Evolutionary conservation across 2,329 filamentous ascomycete genomes (phyloP).

Genomic region (Penicillium janthinellum): DNA sequence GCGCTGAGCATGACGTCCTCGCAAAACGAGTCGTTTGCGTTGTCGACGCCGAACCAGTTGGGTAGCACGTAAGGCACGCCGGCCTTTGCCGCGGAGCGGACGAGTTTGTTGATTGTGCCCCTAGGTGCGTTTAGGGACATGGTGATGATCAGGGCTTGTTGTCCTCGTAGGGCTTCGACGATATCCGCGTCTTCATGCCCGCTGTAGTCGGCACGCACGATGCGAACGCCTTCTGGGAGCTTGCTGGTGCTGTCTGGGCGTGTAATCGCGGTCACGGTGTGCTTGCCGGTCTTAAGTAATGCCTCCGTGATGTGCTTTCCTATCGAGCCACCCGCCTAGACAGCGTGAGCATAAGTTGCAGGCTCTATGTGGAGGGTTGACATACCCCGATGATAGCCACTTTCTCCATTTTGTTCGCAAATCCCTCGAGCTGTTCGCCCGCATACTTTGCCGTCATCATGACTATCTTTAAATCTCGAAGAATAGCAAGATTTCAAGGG

Average conservation of each 20-base stretch:
- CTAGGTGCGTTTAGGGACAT: neutral
- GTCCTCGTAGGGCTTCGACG: conserved; percentile 8
- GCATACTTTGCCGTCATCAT: conserved; percentile 2
- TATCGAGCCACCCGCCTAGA: conserved; percentile 7
- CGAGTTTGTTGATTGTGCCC: conserved; percentile 7
- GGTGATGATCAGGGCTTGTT: conserved; percentile 10
- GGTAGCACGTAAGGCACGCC: neutral
- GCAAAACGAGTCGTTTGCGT: neutral
- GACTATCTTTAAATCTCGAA: neutral
- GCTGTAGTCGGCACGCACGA: conserved; percentile 5
- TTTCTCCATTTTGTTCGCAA: conserved; percentile 7
- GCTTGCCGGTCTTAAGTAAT: conserved; percentile 7
- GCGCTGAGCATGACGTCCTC: neutral
- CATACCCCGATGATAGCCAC: conserved; percentile 12
- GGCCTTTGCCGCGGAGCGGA: conserved; percentile 3
- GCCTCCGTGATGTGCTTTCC: conserved; percentile 2
- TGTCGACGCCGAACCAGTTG: neutral
- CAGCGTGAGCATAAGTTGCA: neutral
- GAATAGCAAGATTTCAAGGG: neutral
- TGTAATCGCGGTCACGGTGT: conserved; percentile 8
- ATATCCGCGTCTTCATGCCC: conserved; percentile 2
- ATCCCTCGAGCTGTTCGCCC: conserved; percentile 6
- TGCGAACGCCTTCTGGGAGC: conserved; percentile 3
- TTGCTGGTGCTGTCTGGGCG: conserved; percentile 8
- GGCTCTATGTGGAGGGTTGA: neutral